phyloP scores from a whole-genome alignment of 2,329 filamentous ascomycete species.

The Ceratocystis cacaofunesta region DNA sequence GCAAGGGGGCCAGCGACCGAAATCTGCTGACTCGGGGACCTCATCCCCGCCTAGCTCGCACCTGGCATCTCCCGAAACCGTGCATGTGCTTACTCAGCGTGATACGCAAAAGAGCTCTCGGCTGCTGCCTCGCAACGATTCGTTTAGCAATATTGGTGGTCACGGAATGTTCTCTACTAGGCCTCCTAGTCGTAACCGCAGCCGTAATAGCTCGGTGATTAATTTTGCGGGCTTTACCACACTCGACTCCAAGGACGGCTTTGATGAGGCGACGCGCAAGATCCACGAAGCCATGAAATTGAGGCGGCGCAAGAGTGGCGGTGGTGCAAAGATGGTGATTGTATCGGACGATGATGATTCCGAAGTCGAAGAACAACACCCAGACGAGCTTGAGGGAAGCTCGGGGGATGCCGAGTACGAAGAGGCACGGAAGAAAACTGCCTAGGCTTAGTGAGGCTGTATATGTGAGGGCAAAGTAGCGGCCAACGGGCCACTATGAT shows the following conservation, averaged over 20 bases:
- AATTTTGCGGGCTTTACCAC: slow-evolving; percentile 42
- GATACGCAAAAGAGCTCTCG: slow-evolving; percentile 40
- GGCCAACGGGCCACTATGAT: background rate
- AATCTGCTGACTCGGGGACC: slow-evolving; percentile 18
- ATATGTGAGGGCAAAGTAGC: background rate
- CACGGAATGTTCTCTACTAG: slow-evolving; percentile 84
- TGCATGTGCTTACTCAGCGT: slow-evolving; percentile 29
- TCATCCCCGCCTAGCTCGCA: slow-evolving; percentile 25
- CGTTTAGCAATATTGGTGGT: slow-evolving; percentile 75
- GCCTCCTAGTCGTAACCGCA: slow-evolving; percentile 64
- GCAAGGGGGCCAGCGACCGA: slow-evolving; percentile 25
- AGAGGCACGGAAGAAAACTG: slow-evolving; percentile 30
- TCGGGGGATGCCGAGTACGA: slow-evolving; percentile 31
- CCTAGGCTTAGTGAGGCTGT: background rate
- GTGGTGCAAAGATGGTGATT: slow-evolving; percentile 25
- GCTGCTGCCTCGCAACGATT: slow-evolving; percentile 68
- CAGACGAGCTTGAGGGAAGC: slow-evolving; percentile 27
- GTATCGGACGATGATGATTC: slow-evolving; percentile 29
- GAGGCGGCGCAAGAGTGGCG: slow-evolving; percentile 40
- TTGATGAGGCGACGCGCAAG: slow-evolving; percentile 71
- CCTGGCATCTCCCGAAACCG: slow-evolving; percentile 27
- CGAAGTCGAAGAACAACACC: slow-evolving; percentile 27
- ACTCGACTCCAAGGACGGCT: slow-evolving; percentile 50
- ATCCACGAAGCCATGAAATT: slow-evolving; percentile 71
- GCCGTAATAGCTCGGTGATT: slow-evolving; percentile 27